Conservation (phyloP, 1,284 basidiomycete species). For the Entoloma clypeatum region DNA sequence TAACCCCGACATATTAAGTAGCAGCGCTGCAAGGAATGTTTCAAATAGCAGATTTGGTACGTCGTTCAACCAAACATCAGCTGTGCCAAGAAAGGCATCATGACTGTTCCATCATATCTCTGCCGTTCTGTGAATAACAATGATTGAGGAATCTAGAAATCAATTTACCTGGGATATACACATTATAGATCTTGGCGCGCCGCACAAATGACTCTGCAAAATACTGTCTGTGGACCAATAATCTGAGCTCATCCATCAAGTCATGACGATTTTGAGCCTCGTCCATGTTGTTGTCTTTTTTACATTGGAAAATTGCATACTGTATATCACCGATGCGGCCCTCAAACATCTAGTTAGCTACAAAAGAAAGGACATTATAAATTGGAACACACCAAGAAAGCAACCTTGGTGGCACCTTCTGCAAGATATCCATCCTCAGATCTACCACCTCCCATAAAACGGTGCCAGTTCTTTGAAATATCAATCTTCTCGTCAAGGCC, state of each 20-base stretch:
- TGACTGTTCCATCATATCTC: constrained; percentile 13
- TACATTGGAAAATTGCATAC: constrained; percentile 19
- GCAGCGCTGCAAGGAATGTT: constrained; percentile 18
- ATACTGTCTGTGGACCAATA: constrained; percentile 13
- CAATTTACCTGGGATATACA: constrained; percentile 1
- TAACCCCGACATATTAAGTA: constrained; percentile 8
- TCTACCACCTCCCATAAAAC: constrained; percentile 8
- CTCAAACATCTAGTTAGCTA: constrained; percentile 4
- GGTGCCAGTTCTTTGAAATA: constrained; percentile 19
- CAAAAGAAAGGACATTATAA: background rate
- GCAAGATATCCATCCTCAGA: constrained; percentile 17
- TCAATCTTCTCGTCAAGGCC: constrained; percentile 14
- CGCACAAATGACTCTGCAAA: constrained; percentile 18
- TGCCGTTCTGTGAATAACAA: background rate
- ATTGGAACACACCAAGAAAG: constrained; percentile 16
- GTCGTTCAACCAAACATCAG: constrained; percentile 1
- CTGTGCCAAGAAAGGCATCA: constrained; percentile 17
- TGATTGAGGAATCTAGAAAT: background rate
- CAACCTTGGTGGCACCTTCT: constrained; percentile 21
- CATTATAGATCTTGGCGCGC: constrained; percentile 5
- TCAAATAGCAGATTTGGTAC: constrained; percentile 5
- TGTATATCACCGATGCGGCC: constrained; percentile 9
- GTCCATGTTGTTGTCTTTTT: constrained; percentile 4
- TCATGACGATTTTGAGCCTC: constrained; percentile 10
- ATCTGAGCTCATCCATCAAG: constrained; percentile 15